These are phyloP conservation scores for Astrothelium macrocarpum DNA, from an alignment of 495 filamentous ascomycete species.

Conservation along the genomic window DNA sequence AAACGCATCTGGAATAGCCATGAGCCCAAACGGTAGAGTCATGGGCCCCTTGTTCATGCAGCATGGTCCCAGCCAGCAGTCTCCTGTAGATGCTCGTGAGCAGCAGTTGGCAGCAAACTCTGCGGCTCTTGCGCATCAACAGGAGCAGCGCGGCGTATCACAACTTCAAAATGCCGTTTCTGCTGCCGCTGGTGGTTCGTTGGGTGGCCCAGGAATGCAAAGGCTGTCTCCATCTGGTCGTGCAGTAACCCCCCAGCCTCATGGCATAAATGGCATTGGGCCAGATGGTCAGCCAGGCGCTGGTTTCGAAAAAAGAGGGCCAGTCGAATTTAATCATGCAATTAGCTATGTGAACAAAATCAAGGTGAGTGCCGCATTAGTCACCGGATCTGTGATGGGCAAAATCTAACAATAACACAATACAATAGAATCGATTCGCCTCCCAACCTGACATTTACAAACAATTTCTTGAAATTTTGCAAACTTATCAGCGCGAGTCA, in stretches of 20 bases:
- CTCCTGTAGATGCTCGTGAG: slow-evolving; percentile 27
- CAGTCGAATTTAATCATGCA: slow-evolving; percentile 98
- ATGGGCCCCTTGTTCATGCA: background rate
- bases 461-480: slow-evolving; percentile 95
- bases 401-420: no score
- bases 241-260: background rate
- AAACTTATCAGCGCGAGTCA: slow-evolving; percentile 96
- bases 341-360: slow-evolving; percentile 99
- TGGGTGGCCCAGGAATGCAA: slow-evolving; percentile 7
- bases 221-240: slow-evolving; percentile 25
- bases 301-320: slow-evolving; percentile 74
- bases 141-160: slow-evolving; percentile 72
- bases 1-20: background rate
- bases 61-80: background rate
- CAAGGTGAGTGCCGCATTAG: slow-evolving; percentile 52
- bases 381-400: no score
- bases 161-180: slow-evolving; percentile 69
- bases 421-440: slow-evolving; percentile 75
- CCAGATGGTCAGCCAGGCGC: slow-evolving; percentile 41
- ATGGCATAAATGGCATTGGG: slow-evolving; percentile 30
- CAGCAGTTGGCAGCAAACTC: slow-evolving; percentile 36
- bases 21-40: background rate
- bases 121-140: slow-evolving; percentile 53
- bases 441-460: slow-evolving; percentile 97
- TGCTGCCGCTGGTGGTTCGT: slow-evolving; percentile 42